These are phyloP conservation scores for Hygrocybe coccinea DNA, from an alignment of 768 basidiomycete species.

Conservation along the genomic window DNA sequence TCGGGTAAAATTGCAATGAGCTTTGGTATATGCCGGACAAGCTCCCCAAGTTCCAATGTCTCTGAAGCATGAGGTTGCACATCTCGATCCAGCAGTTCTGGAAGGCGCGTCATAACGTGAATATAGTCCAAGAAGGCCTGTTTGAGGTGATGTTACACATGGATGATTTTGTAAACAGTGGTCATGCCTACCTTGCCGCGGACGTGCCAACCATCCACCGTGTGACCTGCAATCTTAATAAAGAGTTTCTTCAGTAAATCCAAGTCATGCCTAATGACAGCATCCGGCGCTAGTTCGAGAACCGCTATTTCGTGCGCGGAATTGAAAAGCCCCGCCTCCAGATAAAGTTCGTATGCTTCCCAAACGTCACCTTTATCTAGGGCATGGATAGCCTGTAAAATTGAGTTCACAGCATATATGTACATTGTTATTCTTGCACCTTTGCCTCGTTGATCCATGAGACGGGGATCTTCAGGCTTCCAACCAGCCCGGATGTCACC, in stretches of 20 bases:
- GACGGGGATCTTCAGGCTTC: conserved; percentile 74
- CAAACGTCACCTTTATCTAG: conserved; percentile 58
- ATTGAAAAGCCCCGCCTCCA: conserved; percentile 63
- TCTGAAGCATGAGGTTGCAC: conserved; percentile 43
- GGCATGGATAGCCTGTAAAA: conserved; percentile 58
- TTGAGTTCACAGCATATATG: conserved; percentile 1
- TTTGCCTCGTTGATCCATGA: conserved; percentile 90
- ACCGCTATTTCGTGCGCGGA: conserved; percentile 83
- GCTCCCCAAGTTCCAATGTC: conserved; percentile 52
- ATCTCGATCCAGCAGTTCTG: conserved; percentile 47
- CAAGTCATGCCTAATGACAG: conserved; percentile 62
- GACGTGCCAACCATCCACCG: conserved; percentile 72
- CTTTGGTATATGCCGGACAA: conserved; percentile 56
- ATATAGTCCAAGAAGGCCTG: conserved; percentile 73
- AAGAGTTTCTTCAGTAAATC: conserved; percentile 69
- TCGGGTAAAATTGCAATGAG: conserved; percentile 67
- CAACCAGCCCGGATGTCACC: conserved; percentile 64
- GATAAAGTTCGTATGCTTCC: conserved; percentile 71
- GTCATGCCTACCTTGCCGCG: conserved; percentile 75
- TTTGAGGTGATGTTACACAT: neutral
- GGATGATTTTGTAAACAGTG: neutral
- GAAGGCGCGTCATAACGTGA: conserved; percentile 55
- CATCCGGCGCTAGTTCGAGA: conserved; percentile 83
- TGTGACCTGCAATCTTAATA: conserved; percentile 50
- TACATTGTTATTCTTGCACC: conserved; percentile 37